Percentiles rank a stretch among this genome's conserved stretches.
These are phyloP conservation scores for Cokeromyces recurvatus DNA, from an alignment of 371 early-diverging fungal species.

Conservation along the genomic window DNA sequence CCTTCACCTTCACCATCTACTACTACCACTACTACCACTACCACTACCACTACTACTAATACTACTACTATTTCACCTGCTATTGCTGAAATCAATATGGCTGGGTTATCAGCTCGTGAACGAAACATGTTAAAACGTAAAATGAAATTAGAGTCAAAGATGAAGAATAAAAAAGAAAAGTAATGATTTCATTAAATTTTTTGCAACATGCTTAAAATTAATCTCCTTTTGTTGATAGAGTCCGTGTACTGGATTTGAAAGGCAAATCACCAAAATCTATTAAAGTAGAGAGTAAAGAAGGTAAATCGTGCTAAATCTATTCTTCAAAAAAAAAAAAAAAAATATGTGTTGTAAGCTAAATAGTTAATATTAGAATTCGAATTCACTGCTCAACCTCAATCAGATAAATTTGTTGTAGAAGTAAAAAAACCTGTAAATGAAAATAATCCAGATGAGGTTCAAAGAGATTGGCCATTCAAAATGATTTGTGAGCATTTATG, in stretches of 20 bases:
- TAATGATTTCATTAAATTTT: conserved; percentile 34
- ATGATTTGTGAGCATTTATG: conserved; percentile 85
- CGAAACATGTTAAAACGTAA: conserved; percentile 86
- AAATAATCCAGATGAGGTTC: conserved; percentile 13
- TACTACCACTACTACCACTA: conserved; percentile 11
- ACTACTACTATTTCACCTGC: conserved; percentile 34
- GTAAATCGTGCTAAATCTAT: conserved; percentile 4
- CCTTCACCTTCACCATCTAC: conserved; percentile 33
- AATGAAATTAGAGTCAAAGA: conserved; percentile 75
- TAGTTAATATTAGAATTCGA: conserved; percentile 45
- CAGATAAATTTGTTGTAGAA: conserved; percentile 71
- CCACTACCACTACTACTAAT: too few relatives aligned
- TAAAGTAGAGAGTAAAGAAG: conserved; percentile 43
- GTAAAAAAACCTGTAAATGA: conserved; percentile 48
- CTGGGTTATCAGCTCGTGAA: conserved; percentile 89
- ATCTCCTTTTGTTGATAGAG: too few relatives aligned
- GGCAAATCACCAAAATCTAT: conserved; percentile 44
- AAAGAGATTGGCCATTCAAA: conserved; percentile 87
- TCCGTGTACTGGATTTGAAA: conserved; percentile 43
- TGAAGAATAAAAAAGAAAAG: conserved; percentile 71
- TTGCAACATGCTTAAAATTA: too few relatives aligned
- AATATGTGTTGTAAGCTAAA: too few relatives aligned
- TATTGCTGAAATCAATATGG: conserved; percentile 59
- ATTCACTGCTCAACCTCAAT: conserved; percentile 67
- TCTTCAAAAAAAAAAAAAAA: background rate